Evolutionary conservation across 148 eudicot genomes (phyloP), one percentile per base, ranked within the genome.

Genomic region (Cornus florida): DNA sequence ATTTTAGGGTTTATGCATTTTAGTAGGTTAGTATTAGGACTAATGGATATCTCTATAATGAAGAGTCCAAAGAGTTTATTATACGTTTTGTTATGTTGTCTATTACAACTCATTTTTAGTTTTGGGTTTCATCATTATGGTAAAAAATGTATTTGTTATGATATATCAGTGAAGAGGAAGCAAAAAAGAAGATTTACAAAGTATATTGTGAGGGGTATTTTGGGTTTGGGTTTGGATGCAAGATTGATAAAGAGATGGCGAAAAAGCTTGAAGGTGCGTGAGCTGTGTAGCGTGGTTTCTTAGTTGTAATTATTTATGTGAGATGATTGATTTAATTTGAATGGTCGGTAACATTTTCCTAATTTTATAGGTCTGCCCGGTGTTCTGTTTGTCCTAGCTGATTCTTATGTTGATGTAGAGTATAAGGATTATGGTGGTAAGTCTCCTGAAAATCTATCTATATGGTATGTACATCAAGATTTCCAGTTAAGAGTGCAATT

Each of bases 201-300:
- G 95, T 93, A 43, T 95, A 97, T 19, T 93, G 97, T 79, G 97
- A 95, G 86, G 88, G 97, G 80, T 96, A 96, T 88, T 92, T 94
- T 83, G 99, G 99, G 12, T n/a, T n/a, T n/a, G n/a, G n/a, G n/a
- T 96, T 96, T 71, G 99, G 99, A 1, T 93, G 98, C 70, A 95
- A 90, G 87, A 82, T 96, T 72, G 98, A 96, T 32, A 98, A 96
- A 84, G 99, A 94, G 81, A 94, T 97, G 33, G 89, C 99, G 11
- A 94, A 96, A 71, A 93, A 92, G 87, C 91, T 96, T 79, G 99
- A 94, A 92, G 95, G 99, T 94, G 60, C 59, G 84, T 80, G 68
- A 28, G 8, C n/a, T n/a, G n/a, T n/a, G n/a, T n/a, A n/a, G n/a
- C n/a, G 5, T 19, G 12, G 9, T 24, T 41, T 16, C 10, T 11